Evolutionary conservation across 192 early-diverging fungal species (phyloP), one percentile per base, ranked within the genome.

Genomic region (Cetraspora pellucida): DNA sequence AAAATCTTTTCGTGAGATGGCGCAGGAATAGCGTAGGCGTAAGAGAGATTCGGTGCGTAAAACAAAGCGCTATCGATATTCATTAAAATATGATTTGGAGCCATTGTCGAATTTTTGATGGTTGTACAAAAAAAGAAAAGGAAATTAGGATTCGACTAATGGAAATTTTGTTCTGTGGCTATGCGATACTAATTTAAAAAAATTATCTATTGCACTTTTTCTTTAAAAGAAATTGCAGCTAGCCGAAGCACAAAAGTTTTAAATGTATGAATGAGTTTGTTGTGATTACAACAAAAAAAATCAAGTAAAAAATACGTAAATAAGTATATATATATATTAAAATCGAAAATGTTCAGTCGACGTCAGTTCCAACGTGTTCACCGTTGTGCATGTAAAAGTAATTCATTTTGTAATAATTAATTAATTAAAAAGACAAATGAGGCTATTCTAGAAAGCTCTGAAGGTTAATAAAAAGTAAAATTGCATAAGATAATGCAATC

Each of bases 41-140:
- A 28, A 31, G 57, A 25, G 25, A 63, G 16, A 37, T 60, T 25
- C 47, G 73, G 73, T 45, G 59, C 57, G 46, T 28, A 75, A 37
- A 75, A 64, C 28, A 57, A 63, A 75, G 73, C 21, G 59, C 73
- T 54, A 43, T 71, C 69, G 49, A 71, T 27, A 28, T 72, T 72
- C 70, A 64, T 46, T 45, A 64, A 43, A 49, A 75, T 46, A 28
- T 75, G 58, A 75, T 75, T 75, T 64, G 73, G 73, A n/a, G 52
- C 73, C 73, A 75, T 75, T 75, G 21, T 46, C 10, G 21, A 45
- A 49, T 30, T 49, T n/a, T 14, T 43, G 46, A 21, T 58, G 25
- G 55, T 75, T 61, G 31, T 17, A 75, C 25, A 55, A 72, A 52
- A 28, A 72, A 52, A 52, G 45, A 72, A 30, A 50, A 50, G 46